Percentiles rank a stretch among this genome's conserved stretches.
phyloP scores from a whole-genome alignment of 2,329 filamentous ascomycete genomes.

The Beauveria scarabaeidicola region DNA sequence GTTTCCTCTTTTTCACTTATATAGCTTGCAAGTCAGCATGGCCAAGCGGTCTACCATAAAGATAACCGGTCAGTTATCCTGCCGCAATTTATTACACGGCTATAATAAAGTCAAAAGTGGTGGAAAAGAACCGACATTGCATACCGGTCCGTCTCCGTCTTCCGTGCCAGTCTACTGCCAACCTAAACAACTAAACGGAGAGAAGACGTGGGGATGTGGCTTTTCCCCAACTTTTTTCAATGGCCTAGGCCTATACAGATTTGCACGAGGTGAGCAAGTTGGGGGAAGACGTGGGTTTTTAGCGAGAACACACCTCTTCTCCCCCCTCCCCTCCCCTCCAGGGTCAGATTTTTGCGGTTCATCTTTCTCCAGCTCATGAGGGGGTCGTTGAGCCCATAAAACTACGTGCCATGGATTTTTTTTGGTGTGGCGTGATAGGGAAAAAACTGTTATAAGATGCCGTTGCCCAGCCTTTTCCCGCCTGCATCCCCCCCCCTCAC shows the following conservation, averaged over 20 bases:
- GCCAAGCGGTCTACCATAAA: too few relatives aligned
- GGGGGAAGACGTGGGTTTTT: background rate
- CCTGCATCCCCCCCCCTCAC: background rate
- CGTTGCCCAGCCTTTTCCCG: background rate
- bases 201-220: conserved; percentile 1
- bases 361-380: background rate
- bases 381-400: background rate
- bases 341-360: background rate
- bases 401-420: background rate
- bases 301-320: background rate
- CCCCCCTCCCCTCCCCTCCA: background rate
- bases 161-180: background rate
- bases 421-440: background rate
- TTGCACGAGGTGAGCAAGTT: background rate
- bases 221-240: conserved; percentile 5
- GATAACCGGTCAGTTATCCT: too few relatives aligned
- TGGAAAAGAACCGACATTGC: background rate
- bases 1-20: too few relatives aligned
- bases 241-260: background rate
- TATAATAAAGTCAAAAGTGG: background rate
- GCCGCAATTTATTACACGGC: background rate
- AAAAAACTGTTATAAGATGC: background rate
- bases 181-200: background rate
- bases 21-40: too few relatives aligned
- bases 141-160: too few relatives aligned